Conservation (phyloP, 2,329 filamentous ascomycete genomes). For the Aspergillus fijiensis region DNA sequence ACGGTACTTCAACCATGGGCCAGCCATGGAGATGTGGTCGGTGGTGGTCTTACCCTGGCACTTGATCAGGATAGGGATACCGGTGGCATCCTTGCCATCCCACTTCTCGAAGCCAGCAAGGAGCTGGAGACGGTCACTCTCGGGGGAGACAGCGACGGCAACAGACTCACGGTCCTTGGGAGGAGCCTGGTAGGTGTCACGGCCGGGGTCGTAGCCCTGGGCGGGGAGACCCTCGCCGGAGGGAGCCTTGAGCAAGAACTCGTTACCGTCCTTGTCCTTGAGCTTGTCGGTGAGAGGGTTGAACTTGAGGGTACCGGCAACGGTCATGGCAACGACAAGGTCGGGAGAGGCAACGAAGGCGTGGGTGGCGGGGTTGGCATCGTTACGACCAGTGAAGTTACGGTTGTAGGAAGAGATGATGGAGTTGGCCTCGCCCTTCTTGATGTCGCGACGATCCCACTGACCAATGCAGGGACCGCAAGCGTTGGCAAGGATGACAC, state of each 20-base stretch:
- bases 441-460: conserved; percentile 90
- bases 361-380: conserved; percentile 91
- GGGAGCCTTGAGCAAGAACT: conserved; percentile 83
- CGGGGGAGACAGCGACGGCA: conserved; percentile 78
- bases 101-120: conserved; percentile 81
- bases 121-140: conserved; percentile 90
- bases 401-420: conserved; percentile 99
- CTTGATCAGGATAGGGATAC: conserved; percentile 95
- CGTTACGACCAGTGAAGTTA: conserved; percentile 98
- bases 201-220: conserved; percentile 83
- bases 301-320: conserved; percentile 84
- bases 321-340: conserved; percentile 79
- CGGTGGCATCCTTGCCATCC: conserved; percentile 84
- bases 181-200: conserved; percentile 94
- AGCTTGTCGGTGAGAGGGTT: conserved; percentile 91
- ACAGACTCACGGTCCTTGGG: conserved; percentile 74
- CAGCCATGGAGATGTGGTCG: conserved; percentile 96
- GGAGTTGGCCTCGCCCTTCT: conserved; percentile 94
- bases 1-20: conserved; percentile 98
- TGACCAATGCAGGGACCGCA: conserved; percentile 92
- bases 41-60: conserved; percentile 93
- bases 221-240: conserved; percentile 76
- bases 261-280: conserved; percentile 93
- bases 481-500: conserved; percentile 90
- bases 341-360: conserved; percentile 91